Evolutionary conservation across 768 basidiomycete genomes (phyloP).

Genomic region (Trametes cinnabarina): DNA sequence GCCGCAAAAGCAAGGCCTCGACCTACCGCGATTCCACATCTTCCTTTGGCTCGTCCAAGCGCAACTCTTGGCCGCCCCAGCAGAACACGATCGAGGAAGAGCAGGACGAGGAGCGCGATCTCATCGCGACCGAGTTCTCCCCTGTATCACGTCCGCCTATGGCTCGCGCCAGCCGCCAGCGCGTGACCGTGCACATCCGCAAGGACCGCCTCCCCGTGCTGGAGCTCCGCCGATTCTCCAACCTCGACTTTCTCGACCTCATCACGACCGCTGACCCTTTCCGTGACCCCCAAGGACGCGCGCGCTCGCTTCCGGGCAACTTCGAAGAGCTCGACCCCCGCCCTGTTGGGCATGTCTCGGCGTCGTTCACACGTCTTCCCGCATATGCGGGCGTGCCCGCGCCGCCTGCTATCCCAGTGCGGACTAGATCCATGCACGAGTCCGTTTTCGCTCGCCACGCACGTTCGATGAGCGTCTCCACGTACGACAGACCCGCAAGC

Average conservation of each 20-base stretch:
- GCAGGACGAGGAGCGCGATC: not conserved
- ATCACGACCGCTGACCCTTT: conserved; percentile 11
- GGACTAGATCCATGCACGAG: not conserved
- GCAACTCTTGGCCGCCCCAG: conserved; percentile 7
- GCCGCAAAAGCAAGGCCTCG: conserved; percentile 7
- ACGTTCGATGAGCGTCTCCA: not conserved
- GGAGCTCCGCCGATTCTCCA: conserved; percentile 22
- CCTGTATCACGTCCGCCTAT: not conserved
- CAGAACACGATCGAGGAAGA: not conserved
- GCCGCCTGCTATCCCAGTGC: not conserved
- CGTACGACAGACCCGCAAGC: not conserved
- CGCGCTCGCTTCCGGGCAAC: conserved; percentile 11
- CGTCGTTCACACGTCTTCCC: conserved; percentile 11
- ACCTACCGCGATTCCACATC: conserved; percentile 14
- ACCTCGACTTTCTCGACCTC: conserved; percentile 24
- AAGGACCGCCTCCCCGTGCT: conserved; percentile 18
- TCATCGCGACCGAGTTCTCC: conserved; percentile 1
- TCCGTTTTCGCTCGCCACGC: not conserved
- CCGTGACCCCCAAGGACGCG: conserved; percentile 14
- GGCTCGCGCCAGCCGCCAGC: conserved; percentile 1
- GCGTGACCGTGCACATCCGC: conserved; percentile 22
- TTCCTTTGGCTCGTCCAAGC: conserved; percentile 11
- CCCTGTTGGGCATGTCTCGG: not conserved
- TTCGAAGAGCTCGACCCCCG: not conserved
- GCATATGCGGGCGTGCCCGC: not conserved